These are phyloP conservation scores for Pontederia paniculata DNA, from an alignment of 176 grass and related monocot genomes.

Conservation along the genomic window DNA sequence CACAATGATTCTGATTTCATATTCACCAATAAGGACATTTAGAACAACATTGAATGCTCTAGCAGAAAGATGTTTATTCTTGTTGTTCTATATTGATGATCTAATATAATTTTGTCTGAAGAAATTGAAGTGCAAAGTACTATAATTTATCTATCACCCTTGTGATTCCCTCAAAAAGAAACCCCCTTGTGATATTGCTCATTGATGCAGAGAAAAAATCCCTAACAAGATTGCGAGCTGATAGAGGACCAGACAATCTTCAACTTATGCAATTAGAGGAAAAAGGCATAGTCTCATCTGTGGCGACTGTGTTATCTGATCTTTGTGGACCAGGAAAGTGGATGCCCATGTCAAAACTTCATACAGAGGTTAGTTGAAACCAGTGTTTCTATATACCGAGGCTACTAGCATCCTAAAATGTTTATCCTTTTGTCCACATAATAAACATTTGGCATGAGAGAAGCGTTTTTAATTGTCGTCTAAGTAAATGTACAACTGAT, in stretches of 20 bases:
- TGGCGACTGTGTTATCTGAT: constrained; percentile 10
- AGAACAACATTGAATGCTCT: too few relatives aligned
- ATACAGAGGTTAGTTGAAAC: constrained; percentile 12
- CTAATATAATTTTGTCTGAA: too few relatives aligned
- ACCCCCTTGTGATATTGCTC: too few relatives aligned
- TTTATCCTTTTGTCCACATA: not conserved
- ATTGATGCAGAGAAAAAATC: constrained; percentile 4
- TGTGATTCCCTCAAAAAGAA: too few relatives aligned
- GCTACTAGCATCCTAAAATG: not conserved
- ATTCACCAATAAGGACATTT: too few relatives aligned
- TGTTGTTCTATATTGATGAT: too few relatives aligned
- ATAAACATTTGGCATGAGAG: not conserved
- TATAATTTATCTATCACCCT: too few relatives aligned
- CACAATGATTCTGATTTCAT: too few relatives aligned
- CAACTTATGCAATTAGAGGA: constrained; percentile 16
- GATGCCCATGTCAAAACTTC: constrained; percentile 19
- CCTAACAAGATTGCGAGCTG: constrained; percentile 2
- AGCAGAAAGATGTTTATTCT: too few relatives aligned
- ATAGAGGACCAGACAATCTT: constrained; percentile 16
- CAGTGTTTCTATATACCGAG: not conserved
- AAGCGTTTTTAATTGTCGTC: not conserved
- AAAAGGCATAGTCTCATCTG: constrained; percentile 13
- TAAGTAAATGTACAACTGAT: too few relatives aligned
- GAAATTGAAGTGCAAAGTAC: too few relatives aligned
- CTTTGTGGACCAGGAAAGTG: constrained; percentile 15